A percentile compares a stretch with the other conserved stretches of the same genome.
Evolutionary conservation across 2,329 filamentous ascomycete species (phyloP).

Genomic region (Trichoderma harzianum): DNA sequence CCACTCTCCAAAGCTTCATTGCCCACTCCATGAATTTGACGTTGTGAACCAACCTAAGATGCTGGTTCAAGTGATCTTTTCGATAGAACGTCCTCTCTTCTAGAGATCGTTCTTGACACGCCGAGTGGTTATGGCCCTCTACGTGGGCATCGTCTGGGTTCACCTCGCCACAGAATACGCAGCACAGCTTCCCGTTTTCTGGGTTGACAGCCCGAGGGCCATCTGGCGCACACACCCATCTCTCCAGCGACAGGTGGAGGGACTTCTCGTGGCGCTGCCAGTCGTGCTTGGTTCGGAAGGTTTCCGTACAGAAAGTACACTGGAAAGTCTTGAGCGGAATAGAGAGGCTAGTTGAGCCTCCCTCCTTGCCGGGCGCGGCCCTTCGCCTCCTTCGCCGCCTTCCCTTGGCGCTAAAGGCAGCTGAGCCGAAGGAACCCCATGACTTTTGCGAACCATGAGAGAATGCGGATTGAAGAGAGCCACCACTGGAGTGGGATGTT

Average conservation of each 20-base stretch:
- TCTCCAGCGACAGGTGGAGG: conserved; percentile 60
- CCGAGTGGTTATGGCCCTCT: conserved; percentile 41
- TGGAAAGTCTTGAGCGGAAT: conserved; percentile 57
- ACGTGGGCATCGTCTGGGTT: conserved; percentile 41
- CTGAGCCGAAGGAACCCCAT: conserved; percentile 48
- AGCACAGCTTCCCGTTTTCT: conserved; percentile 54
- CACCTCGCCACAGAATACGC: conserved; percentile 57
- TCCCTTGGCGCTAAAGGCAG: conserved; percentile 41
- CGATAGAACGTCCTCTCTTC: conserved; percentile 64
- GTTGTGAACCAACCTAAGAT: conserved; percentile 60
- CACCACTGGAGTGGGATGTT: conserved; percentile 58
- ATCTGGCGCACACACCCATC: conserved; percentile 62
- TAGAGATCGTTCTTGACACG: conserved; percentile 63
- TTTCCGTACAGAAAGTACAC: conserved; percentile 67
- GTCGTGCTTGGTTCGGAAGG: conserved; percentile 65
- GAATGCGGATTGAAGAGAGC: conserved; percentile 57
- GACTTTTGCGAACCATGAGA: conserved; percentile 58
- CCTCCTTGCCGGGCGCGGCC: conserved; percentile 35
- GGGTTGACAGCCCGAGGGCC: conserved; percentile 55
- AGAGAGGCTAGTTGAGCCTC: conserved; percentile 31
- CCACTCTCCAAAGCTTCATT: conserved; percentile 61
- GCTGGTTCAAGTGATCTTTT: conserved; percentile 65
- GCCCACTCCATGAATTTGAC: conserved; percentile 61
- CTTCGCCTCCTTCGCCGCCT: conserved; percentile 48
- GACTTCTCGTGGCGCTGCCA: conserved; percentile 71